Conservation (phyloP, 2,329 filamentous ascomycete species). For the Fusarium sp. region DNA sequence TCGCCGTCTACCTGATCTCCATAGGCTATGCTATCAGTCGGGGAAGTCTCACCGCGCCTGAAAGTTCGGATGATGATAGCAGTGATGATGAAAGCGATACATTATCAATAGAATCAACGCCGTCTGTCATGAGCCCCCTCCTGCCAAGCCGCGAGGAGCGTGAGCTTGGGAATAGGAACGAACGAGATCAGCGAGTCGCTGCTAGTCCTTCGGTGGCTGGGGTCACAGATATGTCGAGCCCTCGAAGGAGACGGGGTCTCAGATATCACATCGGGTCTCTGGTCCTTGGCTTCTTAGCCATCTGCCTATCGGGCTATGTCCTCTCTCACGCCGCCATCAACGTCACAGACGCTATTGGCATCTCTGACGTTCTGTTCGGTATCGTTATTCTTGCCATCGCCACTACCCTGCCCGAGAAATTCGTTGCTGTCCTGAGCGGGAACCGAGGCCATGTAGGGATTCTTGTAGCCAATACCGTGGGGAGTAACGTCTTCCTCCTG, state of each 20-base stretch:
- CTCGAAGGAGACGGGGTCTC: neutral
- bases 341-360: neutral
- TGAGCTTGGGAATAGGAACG: neutral
- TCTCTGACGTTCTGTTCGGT: neutral
- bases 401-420: neutral
- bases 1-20: neutral
- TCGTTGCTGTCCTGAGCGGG: neutral
- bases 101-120: fast-evolving
- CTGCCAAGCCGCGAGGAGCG: fast-evolving
- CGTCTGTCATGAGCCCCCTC: neutral
- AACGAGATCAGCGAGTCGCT: neutral
- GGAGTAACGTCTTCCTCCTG: neutral
- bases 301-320: neutral
- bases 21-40: neutral
- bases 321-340: neutral
- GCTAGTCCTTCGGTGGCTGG: too few relatives aligned
- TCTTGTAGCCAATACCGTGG: neutral
- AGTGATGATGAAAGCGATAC: neutral
- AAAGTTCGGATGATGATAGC: neutral
- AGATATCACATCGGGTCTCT: neutral
- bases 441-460: neutral
- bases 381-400: neutral
- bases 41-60: neutral
- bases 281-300: neutral
- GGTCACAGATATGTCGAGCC: fast-evolving